These are phyloP conservation scores for Cystobasidium sp. DNA, from an alignment of 1,284 basidiomycete genomes.

Conservation along the genomic window DNA sequence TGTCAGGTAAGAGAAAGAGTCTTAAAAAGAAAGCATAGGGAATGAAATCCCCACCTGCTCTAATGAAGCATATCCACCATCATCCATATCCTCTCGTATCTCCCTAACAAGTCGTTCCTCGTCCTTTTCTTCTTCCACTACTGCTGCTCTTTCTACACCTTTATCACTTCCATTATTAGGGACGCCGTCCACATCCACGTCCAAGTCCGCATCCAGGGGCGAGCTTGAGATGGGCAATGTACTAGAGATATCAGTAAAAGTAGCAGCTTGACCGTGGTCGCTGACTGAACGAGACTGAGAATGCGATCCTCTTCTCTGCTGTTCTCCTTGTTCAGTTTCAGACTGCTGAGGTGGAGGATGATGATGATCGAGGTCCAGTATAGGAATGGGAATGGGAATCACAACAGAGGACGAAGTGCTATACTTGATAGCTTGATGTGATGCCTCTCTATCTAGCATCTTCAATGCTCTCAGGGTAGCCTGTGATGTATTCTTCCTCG, in stretches of 20 bases:
- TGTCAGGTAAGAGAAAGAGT: neutral
- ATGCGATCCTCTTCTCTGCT: neutral
- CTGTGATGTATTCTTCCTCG: slow-evolving; percentile 7
- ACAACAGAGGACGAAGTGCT: neutral
- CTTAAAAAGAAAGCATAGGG: neutral
- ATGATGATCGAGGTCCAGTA: slow-evolving; percentile 5
- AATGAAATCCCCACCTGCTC: slow-evolving; percentile 34
- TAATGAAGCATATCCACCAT: slow-evolving; percentile 27
- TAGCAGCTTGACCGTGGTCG: neutral
- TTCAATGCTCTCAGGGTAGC: neutral
- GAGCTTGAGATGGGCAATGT: neutral
- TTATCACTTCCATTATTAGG: neutral
- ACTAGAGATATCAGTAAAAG: too few relatives aligned
- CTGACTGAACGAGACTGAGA: neutral
- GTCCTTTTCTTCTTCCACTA: slow-evolving; percentile 16
- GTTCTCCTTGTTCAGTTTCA: neutral
- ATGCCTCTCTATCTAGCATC: neutral
- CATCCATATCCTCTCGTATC: slow-evolving; percentile 30
- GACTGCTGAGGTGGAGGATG: neutral
- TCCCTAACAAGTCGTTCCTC: slow-evolving; percentile 5
- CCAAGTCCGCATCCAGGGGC: neutral
- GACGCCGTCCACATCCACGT: neutral
- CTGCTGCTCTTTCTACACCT: neutral
- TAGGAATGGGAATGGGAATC: neutral
- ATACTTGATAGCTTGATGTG: neutral